Base-by-base conservation (phyloP, 306 rosid species). In the Cucumis hystrix region DNA sequence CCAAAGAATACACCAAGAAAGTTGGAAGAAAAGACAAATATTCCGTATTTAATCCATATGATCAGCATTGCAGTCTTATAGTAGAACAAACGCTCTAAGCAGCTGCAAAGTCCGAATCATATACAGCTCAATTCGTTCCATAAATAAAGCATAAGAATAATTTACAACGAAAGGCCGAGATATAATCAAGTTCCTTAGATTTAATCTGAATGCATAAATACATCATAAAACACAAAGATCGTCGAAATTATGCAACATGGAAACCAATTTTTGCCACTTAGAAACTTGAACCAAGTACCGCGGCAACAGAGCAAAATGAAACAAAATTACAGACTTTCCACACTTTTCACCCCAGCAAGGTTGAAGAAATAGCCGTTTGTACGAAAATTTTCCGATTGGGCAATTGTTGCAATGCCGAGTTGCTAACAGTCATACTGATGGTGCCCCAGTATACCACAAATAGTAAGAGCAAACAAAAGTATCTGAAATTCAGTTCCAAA, bases 401-500 rank as follows among this genome's bases (percentile, higher is more conserved):
- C 68, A 75, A 58, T 76, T 17, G 41, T 25, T 25, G 25, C 40
- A 47, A 60, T 11, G 65, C 41, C 45, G 56, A 75, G 57, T 58
- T 58, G 68, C 69, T 40, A 39, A 49, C 62, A 52, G 61, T 79
- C 20, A 5, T 16, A 47, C 43, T 37, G 8, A 47, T 33, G 37
- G 45, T 8, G 55, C 1, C 1, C 17, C 28, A 56, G 35, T 20
- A 25, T 30, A 67, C 17, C 8, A 75, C 11, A 45, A 17, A 59
- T 54, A 77, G 17, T 33, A 25, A 3, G 17, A 33, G 49, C 18
- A n/a, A 33, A 60, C 10, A 81, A 62, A 18, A 81, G 67, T 45
- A 74, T 86, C 55, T 40, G 10, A 62, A 49, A 51, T 72, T 30
- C 16, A 39, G 76, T 35, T 57, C 52, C 59, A 33, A 76, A 92